Conservation (phyloP, 108 stramenopile species). For the Conticribra guillardii region DNA sequence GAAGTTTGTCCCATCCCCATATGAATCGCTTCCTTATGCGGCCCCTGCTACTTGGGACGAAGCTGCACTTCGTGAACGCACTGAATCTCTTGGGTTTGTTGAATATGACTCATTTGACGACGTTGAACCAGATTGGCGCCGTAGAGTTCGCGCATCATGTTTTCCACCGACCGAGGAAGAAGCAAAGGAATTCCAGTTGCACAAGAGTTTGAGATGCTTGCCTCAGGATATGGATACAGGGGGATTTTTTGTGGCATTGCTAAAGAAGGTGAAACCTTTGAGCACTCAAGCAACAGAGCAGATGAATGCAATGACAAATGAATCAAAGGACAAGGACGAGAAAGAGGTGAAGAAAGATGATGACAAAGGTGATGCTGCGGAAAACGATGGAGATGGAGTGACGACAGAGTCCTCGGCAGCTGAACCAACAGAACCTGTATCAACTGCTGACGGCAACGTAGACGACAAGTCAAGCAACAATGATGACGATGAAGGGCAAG, state of each 20-base stretch:
- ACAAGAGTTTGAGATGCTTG: constrained; percentile 91
- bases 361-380: constrained; percentile 11
- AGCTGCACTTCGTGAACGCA: constrained; percentile 55
- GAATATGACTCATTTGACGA: constrained; percentile 70
- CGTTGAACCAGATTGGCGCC: constrained; percentile 64
- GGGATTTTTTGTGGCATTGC: constrained; percentile 96
- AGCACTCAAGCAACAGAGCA: constrained; percentile 44
- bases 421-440: constrained; percentile 3
- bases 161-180: constrained; percentile 91
- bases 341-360: constrained; percentile 21
- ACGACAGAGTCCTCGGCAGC: not conserved
- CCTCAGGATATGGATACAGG: constrained; percentile 98
- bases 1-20: constrained; percentile 34
- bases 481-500: constrained; percentile 14
- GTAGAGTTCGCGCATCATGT: constrained; percentile 61
- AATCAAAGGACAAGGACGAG: constrained; percentile 28
- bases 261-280: constrained; percentile 85
- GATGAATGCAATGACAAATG: constrained; percentile 44
- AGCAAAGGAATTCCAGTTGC: constrained; percentile 69
- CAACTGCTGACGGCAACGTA: constrained; percentile 18
- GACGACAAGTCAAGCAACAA: constrained; percentile 9
- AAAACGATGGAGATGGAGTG: constrained; percentile 6
- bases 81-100: constrained; percentile 58
- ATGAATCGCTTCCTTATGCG: constrained; percentile 44
- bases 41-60: constrained; percentile 71